A percentile compares a stretch with the other conserved stretches of the same genome.
These are phyloP conservation scores for Vitis hybrid DNA, from an alignment of 177 flowering plant species.

Conservation along the genomic window DNA sequence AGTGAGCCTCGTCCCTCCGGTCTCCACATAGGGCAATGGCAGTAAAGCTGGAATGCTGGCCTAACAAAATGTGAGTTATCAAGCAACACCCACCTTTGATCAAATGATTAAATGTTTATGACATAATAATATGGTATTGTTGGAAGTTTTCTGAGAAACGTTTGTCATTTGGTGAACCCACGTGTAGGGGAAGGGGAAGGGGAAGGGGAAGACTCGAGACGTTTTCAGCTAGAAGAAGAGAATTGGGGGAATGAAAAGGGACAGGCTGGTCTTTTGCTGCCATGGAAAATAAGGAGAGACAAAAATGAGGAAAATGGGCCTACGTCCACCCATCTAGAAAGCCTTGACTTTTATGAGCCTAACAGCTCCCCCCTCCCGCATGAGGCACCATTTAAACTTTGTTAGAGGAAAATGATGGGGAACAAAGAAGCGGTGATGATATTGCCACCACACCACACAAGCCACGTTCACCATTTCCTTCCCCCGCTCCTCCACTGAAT, in stretches of 20 bases:
- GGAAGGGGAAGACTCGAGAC: neutral
- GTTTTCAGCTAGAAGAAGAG: neutral
- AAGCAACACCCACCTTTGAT: too few relatives aligned
- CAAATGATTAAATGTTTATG: too few relatives aligned
- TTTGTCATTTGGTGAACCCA: too few relatives aligned
- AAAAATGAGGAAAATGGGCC: neutral
- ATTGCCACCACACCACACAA: neutral
- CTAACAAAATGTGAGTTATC: too few relatives aligned
- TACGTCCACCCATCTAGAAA: slow-evolving; percentile 3
- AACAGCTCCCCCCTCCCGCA: neutral
- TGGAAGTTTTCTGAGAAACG: too few relatives aligned
- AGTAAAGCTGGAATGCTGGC: too few relatives aligned
- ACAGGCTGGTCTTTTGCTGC: neutral
- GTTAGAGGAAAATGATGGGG: neutral
- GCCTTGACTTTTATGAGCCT: slow-evolving; percentile 3
- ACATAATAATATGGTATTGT: too few relatives aligned
- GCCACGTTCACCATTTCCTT: neutral
- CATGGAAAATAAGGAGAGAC: neutral
- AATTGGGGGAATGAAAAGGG: neutral
- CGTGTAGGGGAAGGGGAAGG: too few relatives aligned
- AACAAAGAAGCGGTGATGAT: neutral
- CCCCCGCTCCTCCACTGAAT: neutral
- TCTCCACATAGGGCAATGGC: too few relatives aligned
- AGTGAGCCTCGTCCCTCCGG: too few relatives aligned
- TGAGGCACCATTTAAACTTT: neutral